These are phyloP conservation scores for Dryadomyces quercivorus DNA, from an alignment of 2,329 filamentous ascomycete species.

Conservation along the genomic window DNA sequence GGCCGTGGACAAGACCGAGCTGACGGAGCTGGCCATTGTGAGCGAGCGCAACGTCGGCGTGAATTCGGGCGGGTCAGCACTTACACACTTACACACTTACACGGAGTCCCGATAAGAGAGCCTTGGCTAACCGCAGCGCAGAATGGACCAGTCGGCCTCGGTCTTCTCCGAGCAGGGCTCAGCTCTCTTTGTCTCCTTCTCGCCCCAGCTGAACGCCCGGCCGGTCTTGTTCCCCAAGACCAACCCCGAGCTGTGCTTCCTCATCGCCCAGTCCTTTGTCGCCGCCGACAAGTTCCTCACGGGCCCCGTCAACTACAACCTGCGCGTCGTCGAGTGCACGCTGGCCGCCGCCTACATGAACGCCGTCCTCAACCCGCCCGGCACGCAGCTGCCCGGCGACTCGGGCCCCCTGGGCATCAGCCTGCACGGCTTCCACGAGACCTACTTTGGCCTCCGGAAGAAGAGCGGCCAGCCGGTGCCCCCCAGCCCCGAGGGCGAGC, in stretches of 20 bases:
- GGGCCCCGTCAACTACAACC: slow-evolving; percentile 88
- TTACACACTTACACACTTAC: no score
- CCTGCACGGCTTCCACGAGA: slow-evolving; percentile 76
- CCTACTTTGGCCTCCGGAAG: slow-evolving; percentile 52
- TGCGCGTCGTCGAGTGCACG: slow-evolving; percentile 90
- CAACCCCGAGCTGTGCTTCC: slow-evolving; percentile 72
- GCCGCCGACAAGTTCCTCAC: slow-evolving; percentile 91
- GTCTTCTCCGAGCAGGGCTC: slow-evolving; percentile 82
- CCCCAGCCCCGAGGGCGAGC: slow-evolving; percentile 43
- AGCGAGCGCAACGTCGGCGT: slow-evolving; percentile 91
- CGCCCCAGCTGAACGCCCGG: slow-evolving; percentile 61
- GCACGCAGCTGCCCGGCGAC: slow-evolving; percentile 58
- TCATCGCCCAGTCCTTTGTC: slow-evolving; percentile 91
- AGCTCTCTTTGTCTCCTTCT: slow-evolving; percentile 83
- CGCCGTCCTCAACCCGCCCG: slow-evolving; percentile 41
- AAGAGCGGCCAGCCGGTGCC: slow-evolving; percentile 22
- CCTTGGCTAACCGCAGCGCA: slow-evolving; percentile 19
- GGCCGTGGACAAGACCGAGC: slow-evolving; percentile 75
- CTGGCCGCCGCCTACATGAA: slow-evolving; percentile 65
- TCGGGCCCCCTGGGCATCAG: slow-evolving; percentile 72
- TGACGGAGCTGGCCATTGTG: slow-evolving; percentile 87
- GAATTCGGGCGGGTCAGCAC: slow-evolving; percentile 75
- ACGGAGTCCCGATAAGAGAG: no score
- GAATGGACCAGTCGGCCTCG: slow-evolving; percentile 95
- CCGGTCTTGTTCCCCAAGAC: slow-evolving; percentile 75